Evolutionary conservation across 768 basidiomycete species (phyloP).

Genomic region (Dacryopinax primogenitus): DNA sequence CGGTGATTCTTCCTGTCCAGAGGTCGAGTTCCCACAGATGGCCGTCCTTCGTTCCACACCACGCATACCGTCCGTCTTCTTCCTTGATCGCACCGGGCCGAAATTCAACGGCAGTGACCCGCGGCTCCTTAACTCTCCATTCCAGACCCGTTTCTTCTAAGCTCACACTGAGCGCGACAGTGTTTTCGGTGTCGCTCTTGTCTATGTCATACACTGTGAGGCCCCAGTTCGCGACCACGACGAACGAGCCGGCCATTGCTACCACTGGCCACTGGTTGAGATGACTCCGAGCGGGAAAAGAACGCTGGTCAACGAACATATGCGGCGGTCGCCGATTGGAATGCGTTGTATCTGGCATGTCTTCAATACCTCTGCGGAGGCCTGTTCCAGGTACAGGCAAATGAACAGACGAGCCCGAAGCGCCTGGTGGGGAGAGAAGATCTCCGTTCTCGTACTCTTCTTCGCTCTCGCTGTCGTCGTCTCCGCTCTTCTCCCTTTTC

Average conservation of each 20-base stretch:
- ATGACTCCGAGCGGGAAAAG: slow-evolving; percentile 19
- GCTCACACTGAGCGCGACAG: slow-evolving; percentile 35
- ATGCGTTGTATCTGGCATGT: slow-evolving; percentile 32
- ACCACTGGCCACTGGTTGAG: slow-evolving; percentile 21
- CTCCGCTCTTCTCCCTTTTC: slow-evolving; percentile 10
- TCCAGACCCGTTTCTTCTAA: slow-evolving; percentile 44
- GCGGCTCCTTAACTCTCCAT: slow-evolving; percentile 45
- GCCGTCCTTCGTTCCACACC: slow-evolving; percentile 88
- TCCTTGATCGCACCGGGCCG: slow-evolving; percentile 35
- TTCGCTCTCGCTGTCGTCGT: slow-evolving; percentile 20
- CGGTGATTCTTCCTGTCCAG: slow-evolving; percentile 42
- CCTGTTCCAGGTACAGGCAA: slow-evolving; percentile 17
- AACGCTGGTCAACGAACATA: slow-evolving; percentile 24
- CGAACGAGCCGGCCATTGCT: slow-evolving; percentile 26
- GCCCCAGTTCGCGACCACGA: slow-evolving; percentile 25
- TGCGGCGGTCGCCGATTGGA: slow-evolving; percentile 31
- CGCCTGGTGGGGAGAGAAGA: slow-evolving; percentile 14
- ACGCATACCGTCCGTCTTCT: slow-evolving; percentile 52
- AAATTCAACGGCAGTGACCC: slow-evolving; percentile 69
- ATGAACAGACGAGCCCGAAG: slow-evolving; percentile 6
- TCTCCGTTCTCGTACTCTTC: slow-evolving; percentile 24
- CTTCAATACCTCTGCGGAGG: slow-evolving; percentile 19
- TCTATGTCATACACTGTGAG: slow-evolving; percentile 28
- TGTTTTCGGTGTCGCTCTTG: slow-evolving; percentile 18
- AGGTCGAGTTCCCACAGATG: slow-evolving; percentile 74